phyloP scores from a whole-genome alignment of 768 basidiomycete species.

The Leccinellum luteum region DNA sequence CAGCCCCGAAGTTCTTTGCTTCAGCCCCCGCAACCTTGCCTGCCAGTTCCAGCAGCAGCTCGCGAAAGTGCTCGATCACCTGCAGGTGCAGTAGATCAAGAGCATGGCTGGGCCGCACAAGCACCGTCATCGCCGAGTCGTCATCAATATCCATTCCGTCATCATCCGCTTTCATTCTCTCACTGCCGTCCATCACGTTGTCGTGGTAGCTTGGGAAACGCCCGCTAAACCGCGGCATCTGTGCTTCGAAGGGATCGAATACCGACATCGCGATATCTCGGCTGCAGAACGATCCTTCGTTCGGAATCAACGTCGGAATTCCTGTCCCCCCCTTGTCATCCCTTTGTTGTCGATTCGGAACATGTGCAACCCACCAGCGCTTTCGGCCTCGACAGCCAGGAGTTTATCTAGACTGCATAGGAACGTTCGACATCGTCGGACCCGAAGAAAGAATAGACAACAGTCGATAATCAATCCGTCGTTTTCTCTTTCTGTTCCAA shows the following conservation, averaged over 20 bases:
- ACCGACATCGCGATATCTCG: slow-evolving; percentile 48
- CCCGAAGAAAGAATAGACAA: slow-evolving; percentile 54
- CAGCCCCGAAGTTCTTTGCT: slow-evolving; percentile 33
- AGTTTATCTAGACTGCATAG: slow-evolving; percentile 71
- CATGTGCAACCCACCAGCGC: slow-evolving; percentile 37
- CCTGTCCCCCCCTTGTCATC: slow-evolving; percentile 18
- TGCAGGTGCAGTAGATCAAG: slow-evolving; percentile 66
- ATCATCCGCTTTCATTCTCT: slow-evolving; percentile 31
- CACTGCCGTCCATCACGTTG: slow-evolving; percentile 21
- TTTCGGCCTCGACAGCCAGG: slow-evolving; percentile 52
- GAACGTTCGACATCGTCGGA: slow-evolving; percentile 45
- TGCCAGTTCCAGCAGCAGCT: slow-evolving; percentile 57
- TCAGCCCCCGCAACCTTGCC: slow-evolving; percentile 37
- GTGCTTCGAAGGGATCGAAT: slow-evolving; percentile 40
- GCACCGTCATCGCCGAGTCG: slow-evolving; percentile 34
- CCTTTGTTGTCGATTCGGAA: neutral
- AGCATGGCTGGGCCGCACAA: slow-evolving; percentile 50
- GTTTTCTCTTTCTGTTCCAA: slow-evolving; percentile 45
- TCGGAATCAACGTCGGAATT: slow-evolving; percentile 27
- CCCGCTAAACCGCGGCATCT: slow-evolving; percentile 39
- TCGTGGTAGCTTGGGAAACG: slow-evolving; percentile 38
- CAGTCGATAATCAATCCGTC: slow-evolving; percentile 78
- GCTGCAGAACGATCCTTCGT: slow-evolving; percentile 44
- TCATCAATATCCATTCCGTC: slow-evolving; percentile 67
- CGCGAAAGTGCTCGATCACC: slow-evolving; percentile 66